Conservation (phyloP, 1,284 basidiomycete species). For the Sutorius eximius region DNA sequence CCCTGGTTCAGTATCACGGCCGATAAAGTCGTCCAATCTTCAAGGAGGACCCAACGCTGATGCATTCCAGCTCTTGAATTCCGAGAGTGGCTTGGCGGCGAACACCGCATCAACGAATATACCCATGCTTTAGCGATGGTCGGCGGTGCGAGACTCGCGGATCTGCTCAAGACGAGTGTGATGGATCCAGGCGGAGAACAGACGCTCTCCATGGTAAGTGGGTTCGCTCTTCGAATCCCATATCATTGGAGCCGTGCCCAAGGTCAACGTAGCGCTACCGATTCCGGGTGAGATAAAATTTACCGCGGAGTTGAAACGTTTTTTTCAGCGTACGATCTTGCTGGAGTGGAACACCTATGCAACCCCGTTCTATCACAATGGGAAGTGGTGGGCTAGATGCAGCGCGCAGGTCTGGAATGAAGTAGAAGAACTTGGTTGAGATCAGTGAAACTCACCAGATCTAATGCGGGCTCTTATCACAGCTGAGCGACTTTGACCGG, state of each 20-base stretch:
- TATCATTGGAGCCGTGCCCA: not conserved
- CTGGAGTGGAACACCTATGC: conserved; percentile 35
- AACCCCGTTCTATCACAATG: not conserved
- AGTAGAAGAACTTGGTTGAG: not conserved
- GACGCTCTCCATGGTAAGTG: conserved; percentile 69
- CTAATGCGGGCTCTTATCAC: not conserved
- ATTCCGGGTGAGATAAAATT: conserved; percentile 38
- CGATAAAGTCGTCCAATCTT: conserved; percentile 37
- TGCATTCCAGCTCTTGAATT: conserved; percentile 62
- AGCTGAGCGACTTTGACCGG: not conserved
- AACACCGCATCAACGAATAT: conserved; percentile 72
- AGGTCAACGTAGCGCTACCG: conserved; percentile 53
- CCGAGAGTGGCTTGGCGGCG: conserved; percentile 76
- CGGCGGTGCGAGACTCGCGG: conserved; percentile 65
- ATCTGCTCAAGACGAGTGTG: conserved; percentile 61
- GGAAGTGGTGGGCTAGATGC: not conserved
- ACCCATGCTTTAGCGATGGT: conserved; percentile 68
- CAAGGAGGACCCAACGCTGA: conserved; percentile 13
- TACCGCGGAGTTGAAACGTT: conserved; percentile 32
- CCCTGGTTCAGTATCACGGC: conserved; percentile 51
- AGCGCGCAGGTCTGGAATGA: conserved; percentile 2
- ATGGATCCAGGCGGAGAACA: conserved; percentile 58
- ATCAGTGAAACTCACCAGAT: not conserved
- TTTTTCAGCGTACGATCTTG: conserved; percentile 41
- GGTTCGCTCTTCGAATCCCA: not conserved